Base-by-base conservation (phyloP, 2,329 filamentous ascomycete genomes). In the Ceratocystis smalleyi region DNA sequence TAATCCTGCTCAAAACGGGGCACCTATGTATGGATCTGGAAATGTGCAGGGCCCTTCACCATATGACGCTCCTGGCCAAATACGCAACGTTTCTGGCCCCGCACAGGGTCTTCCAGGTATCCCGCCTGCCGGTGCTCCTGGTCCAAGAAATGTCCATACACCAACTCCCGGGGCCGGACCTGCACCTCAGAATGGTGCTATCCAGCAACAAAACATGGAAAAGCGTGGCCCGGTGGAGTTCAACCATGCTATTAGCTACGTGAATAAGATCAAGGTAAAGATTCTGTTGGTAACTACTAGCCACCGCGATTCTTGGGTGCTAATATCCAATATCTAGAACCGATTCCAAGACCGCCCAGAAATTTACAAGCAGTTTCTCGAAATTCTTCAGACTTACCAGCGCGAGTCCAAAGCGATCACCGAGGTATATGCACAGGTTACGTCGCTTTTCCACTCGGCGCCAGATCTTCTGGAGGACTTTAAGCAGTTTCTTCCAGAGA, bases 361-460 rank as follows among this genome's bases (percentile, higher is more conserved):
- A 73, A 97, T 99, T 68, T 99, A 99, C 78, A 99, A 99, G 74
- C 92, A 99, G 72, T 99, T 99, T 72, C 81, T 99, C 35, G 94
- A 99, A 73, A 99, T 99, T 60, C 78, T 99, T 57, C 94, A 99
- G 75, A 99, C 94, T 1, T 99, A 99, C 71, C 94, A 99, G 74
- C 84, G 94, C 65, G 94, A 99, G 74, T 95, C 94, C 63, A 97
- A 97, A 72, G 95, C 94, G 0, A 99, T 99, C 45, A 91, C 96
- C 73, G 94, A 99, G 74, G 94, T 99, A 2, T 99, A 99, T 73
- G 88, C 89, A 1, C 94, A 99, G 74, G 94, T 99, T 27, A 99
- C 95, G 0, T 88, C 87, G 40, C 79, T 99, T 0, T 99, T 99
- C 77, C 91, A 90, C 72, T 87, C 88, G 4, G 94, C 95, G 0